Conservation (phyloP, 1,284 basidiomycete genomes). For the Ustilago trichophora region DNA sequence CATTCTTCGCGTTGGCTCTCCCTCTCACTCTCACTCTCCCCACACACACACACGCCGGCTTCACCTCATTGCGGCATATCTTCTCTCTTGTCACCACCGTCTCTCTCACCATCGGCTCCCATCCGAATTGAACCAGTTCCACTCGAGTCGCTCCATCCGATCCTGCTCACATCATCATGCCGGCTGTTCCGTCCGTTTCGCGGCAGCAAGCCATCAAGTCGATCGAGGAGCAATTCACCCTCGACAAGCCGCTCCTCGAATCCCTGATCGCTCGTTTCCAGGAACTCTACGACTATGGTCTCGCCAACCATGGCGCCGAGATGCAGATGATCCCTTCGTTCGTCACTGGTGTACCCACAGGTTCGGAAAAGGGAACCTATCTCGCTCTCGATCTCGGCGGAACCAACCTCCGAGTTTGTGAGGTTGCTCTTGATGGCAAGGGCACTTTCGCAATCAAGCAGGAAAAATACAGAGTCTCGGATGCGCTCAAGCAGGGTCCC, state of each 20-base stretch:
- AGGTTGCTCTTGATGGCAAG: slow-evolving; percentile 87
- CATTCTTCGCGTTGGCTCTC: neutral
- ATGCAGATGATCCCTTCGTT: slow-evolving; percentile 64
- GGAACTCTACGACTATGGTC: slow-evolving; percentile 53
- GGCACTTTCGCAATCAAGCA: slow-evolving; percentile 82
- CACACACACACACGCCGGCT: too few relatives aligned
- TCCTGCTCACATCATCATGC: slow-evolving; percentile 22
- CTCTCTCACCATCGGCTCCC: neutral
- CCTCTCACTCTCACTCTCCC: too few relatives aligned
- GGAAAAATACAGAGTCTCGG: slow-evolving; percentile 63
- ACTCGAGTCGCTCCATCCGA: too few relatives aligned
- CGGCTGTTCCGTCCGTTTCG: slow-evolving; percentile 40
- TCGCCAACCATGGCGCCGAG: slow-evolving; percentile 53
- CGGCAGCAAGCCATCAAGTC: slow-evolving; percentile 39
- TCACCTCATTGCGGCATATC: too few relatives aligned
- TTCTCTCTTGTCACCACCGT: neutral
- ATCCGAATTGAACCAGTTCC: neutral
- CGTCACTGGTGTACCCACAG: slow-evolving; percentile 60
- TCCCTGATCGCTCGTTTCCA: slow-evolving; percentile 49
- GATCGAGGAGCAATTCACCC: slow-evolving; percentile 47
- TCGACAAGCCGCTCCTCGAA: slow-evolving; percentile 46
- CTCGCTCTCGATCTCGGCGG: slow-evolving; percentile 63
- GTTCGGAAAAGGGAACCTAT: slow-evolving; percentile 60
- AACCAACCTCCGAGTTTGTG: slow-evolving; percentile 78
- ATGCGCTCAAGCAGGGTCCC: slow-evolving; percentile 60